Evolutionary conservation across 169 alveolate genomes (phyloP).

Genomic region (Cryptosporidium tyzzeri): DNA sequence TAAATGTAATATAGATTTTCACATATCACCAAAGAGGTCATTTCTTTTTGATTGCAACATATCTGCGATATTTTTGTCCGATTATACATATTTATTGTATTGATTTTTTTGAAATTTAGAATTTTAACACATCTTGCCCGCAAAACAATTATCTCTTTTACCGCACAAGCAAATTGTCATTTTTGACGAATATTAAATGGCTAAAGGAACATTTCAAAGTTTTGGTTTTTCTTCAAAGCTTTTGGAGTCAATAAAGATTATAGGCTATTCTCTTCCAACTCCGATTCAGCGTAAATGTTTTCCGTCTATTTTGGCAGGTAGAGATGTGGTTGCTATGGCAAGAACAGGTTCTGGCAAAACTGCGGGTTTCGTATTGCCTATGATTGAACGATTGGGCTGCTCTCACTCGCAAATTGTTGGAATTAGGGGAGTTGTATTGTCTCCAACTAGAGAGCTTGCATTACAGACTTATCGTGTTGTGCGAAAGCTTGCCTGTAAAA

Average conservation of each 20-base stretch:
- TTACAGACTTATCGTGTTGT: conserved; percentile 85
- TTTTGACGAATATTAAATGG: conserved; percentile 30
- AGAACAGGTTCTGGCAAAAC: conserved; percentile 98
- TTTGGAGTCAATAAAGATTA: conserved; percentile 80
- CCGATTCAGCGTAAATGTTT: conserved; percentile 94
- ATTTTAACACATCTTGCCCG: not conserved
- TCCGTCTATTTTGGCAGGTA: conserved; percentile 91
- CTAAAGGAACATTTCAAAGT: conserved; percentile 57
- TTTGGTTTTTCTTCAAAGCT: conserved; percentile 65
- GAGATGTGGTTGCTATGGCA: conserved; percentile 93
- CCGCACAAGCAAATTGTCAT: not conserved
- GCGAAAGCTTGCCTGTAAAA: conserved; percentile 83
- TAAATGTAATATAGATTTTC: too few species aligned
- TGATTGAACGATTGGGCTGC: conserved; percentile 88
- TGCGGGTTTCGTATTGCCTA: conserved; percentile 93
- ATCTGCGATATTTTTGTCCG: not conserved
- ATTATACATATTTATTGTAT: too few species aligned
- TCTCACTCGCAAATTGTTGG: conserved; percentile 93
- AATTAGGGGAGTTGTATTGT: conserved; percentile 91
- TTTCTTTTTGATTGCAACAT: not conserved
- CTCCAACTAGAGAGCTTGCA: conserved; percentile 95
- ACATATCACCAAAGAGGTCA: too few species aligned
- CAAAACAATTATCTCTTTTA: conserved; percentile 13
- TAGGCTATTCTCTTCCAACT: conserved; percentile 92
- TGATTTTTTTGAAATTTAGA: too few species aligned